Evolutionary conservation across 148 eudicot species (phyloP).

Genomic region (Vaccinium corymbosum): DNA sequence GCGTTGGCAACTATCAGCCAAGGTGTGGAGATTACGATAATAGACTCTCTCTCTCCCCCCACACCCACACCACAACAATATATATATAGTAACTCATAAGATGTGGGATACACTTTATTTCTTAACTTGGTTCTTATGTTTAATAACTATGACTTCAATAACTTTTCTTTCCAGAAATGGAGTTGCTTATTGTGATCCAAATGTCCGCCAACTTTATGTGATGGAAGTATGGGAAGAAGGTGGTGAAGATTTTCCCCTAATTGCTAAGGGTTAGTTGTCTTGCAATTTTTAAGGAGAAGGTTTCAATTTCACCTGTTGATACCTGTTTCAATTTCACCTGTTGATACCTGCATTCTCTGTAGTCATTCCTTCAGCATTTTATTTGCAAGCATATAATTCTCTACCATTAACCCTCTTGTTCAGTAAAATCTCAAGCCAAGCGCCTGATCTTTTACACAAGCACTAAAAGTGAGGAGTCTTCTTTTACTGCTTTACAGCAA

Average conservation of each 20-base stretch:
- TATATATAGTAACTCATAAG: neutral
- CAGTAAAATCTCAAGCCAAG: conserved; percentile 91
- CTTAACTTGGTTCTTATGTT: neutral
- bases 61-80: too few species aligned
- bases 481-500: conserved; percentile 73
- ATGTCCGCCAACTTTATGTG: conserved; percentile 71
- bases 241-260: conserved; percentile 53
- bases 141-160: neutral
- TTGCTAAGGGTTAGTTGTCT: conserved; percentile 66
- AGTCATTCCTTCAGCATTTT: neutral
- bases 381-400: conserved; percentile 6
- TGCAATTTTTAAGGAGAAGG: neutral
- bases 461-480: conserved; percentile 78
- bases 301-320: neutral
- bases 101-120: neutral
- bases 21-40: neutral
- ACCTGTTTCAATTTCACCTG: neutral
- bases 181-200: conserved; percentile 79
- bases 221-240: conserved; percentile 93
- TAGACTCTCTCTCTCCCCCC: neutral
- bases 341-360: conserved; percentile 6
- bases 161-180: conserved; percentile 57
- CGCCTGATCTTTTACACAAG: conserved; percentile 83
- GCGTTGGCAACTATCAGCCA: neutral
- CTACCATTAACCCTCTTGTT: conserved; percentile 14